Conservation (phyloP, 345 rosid genomes). For the Populus tremula region DNA sequence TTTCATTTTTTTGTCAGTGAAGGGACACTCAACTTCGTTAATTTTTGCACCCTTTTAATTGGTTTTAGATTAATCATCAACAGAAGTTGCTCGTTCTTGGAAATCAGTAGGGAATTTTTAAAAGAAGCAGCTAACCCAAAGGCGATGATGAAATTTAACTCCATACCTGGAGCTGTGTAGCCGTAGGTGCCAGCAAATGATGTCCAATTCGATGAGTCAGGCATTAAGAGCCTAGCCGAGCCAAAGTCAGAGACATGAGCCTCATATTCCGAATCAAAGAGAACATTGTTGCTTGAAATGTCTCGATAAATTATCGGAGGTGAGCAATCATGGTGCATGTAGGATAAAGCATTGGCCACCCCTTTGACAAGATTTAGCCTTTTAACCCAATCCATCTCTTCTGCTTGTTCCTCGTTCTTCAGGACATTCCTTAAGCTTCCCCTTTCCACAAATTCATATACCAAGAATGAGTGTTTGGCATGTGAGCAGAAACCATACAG, state of each 20-base stretch:
- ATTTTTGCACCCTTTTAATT: no score
- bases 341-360: constrained; percentile 3
- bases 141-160: neutral
- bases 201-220: neutral
- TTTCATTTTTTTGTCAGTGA: no score
- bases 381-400: neutral
- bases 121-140: no score
- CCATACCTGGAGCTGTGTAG: constrained; percentile 16
- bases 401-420: neutral
- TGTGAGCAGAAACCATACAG: neutral
- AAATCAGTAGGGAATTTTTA: no score
- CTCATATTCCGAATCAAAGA: constrained; percentile 2
- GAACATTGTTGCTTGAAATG: constrained; percentile 16
- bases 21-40: no score
- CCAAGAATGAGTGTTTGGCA: constrained; percentile 2
- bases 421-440: constrained; percentile 4
- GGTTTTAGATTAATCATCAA: neutral
- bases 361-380: constrained; percentile 14
- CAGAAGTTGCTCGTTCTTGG: neutral
- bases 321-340: constrained; percentile 20
- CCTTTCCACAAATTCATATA: constrained; percentile 15
- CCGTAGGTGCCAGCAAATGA: constrained; percentile 14
- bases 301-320: constrained; percentile 13
- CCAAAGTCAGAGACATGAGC: constrained; percentile 22
- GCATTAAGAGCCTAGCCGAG: constrained; percentile 8